Evolutionary conservation across 2,329 filamentous ascomycete genomes (phyloP).

Genomic region (Orbilia blumenaviensis): DNA sequence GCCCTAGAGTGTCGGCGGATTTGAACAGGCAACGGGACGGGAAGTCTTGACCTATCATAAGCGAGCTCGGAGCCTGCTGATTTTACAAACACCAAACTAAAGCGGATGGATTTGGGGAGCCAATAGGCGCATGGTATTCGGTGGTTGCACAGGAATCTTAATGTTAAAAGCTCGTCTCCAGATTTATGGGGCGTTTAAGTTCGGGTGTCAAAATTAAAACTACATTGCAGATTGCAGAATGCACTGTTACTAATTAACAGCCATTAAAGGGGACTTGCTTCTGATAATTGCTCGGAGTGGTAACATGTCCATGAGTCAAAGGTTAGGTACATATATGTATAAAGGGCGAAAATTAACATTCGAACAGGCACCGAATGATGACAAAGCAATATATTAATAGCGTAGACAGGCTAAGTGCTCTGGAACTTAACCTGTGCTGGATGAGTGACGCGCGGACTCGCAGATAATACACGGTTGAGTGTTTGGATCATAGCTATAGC

Average conservation of each 20-base stretch:
- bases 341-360: background rate
- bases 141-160: slow-evolving; percentile 13
- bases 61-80: slow-evolving; percentile 1
- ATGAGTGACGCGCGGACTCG: background rate
- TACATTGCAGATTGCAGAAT: no score
- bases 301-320: no score
- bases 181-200: background rate
- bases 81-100: background rate
- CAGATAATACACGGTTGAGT: background rate
- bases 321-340: background rate
- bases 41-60: background rate
- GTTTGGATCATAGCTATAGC: no score
- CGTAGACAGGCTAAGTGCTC: background rate
- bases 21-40: background rate
- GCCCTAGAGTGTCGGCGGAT: background rate
- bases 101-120: background rate
- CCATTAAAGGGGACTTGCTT: no score
- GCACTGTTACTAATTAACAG: no score
- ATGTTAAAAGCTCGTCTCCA: slow-evolving; percentile 8
- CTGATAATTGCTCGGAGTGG: no score
- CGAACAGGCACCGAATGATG: background rate
- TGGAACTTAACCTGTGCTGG: background rate
- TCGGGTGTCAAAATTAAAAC: no score
- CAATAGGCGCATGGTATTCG: background rate
- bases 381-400: background rate